Evolutionary conservation across 1,139 yeast species (phyloP), one percentile per base, ranked within the genome.

Genomic region (Scheffersomyces insectosa): DNA sequence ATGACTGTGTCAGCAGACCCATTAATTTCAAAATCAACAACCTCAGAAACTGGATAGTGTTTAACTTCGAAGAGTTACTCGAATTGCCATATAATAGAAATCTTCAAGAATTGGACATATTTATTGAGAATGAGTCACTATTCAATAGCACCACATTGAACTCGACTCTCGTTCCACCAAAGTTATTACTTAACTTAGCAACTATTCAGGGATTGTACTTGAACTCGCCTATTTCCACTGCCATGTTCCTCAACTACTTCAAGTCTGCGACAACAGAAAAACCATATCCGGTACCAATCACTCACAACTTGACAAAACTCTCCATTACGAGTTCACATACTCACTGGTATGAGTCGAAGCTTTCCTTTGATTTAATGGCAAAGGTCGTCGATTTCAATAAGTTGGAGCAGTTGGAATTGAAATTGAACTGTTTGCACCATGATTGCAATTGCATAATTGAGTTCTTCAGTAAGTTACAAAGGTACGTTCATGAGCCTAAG

Each of bases 21-120:
- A 40, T 42, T 10, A 45, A 49, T 25, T 42, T 39, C 15, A 56
- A 55, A 38, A 49, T 59, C 12, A 52, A 46, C 36, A 55, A 57
- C 37, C 51, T 62, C 38, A 48, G 41, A 20, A 61, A 60, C 48
- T 60, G 67, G 65, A 50, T 54, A 28, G 49, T 60, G 3, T 52
- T 56, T 33, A 58, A 57, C 40, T 47, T 54, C 29, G 41, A 49
- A 16, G 66, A 62, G 40, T 49, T 61, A 37, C 32, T 43, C n/a
- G 46, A 47, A 27, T 39, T 60, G 31, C 65, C 66, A 3, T 46
- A 36, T 34, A 59, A 62, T 37, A 42, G 38, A 20, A 49, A 55
- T 34, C 49, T 62, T 31, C 38, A 45, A 6, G 57, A 57, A 12
- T 50, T 63, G 48, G 57, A 57, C 39, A 45, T 63, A 2, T 52